A percentile compares a stretch with the other conserved stretches of the same genome.
phyloP scores from a whole-genome alignment of 148 eudicot genomes.

The Polygonum maritimum region DNA sequence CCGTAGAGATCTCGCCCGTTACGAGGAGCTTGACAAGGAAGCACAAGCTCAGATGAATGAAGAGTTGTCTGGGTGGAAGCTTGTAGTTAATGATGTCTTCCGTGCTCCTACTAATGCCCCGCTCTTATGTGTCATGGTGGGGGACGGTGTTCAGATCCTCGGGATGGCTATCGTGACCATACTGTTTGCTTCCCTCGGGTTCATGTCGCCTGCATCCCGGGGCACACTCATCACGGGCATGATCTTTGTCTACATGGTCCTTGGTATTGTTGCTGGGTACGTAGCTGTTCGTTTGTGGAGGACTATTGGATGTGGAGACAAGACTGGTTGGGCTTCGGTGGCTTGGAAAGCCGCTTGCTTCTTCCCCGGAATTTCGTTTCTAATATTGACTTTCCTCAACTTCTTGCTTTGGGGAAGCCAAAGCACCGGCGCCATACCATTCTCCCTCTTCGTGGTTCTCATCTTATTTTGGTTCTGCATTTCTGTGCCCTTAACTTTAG shows the following conservation, averaged over 20 bases:
- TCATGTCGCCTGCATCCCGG: slow-evolving; percentile 17
- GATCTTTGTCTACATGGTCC: slow-evolving; percentile 20
- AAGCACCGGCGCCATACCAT: slow-evolving; percentile 20
- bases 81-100: slow-evolving; percentile 21
- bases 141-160: slow-evolving; percentile 24
- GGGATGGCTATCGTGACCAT: slow-evolving; percentile 20
- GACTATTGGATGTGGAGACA: slow-evolving; percentile 16
- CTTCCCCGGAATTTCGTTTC: slow-evolving; percentile 18
- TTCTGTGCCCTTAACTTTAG: slow-evolving; percentile 17
- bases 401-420: slow-evolving; percentile 22
- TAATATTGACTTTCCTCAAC: slow-evolving; percentile 16
- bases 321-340: slow-evolving; percentile 18
- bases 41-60: slow-evolving; percentile 19
- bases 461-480: slow-evolving; percentile 22
- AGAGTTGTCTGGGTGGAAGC: slow-evolving; percentile 23
- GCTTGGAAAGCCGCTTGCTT: slow-evolving; percentile 19
- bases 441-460: slow-evolving; percentile 18
- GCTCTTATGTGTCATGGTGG: slow-evolving; percentile 19
- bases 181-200: slow-evolving; percentile 18
- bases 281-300: slow-evolving; percentile 22
- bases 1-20: slow-evolving; percentile 18
- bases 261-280: slow-evolving; percentile 17
- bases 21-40: slow-evolving; percentile 25
- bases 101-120: slow-evolving; percentile 17
- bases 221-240: slow-evolving; percentile 19